A percentile compares a stretch with the other conserved stretches of the same genome.
Evolutionary conservation across 2,329 filamentous ascomycete species (phyloP).

Genomic region (Claviceps quebecensis): DNA sequence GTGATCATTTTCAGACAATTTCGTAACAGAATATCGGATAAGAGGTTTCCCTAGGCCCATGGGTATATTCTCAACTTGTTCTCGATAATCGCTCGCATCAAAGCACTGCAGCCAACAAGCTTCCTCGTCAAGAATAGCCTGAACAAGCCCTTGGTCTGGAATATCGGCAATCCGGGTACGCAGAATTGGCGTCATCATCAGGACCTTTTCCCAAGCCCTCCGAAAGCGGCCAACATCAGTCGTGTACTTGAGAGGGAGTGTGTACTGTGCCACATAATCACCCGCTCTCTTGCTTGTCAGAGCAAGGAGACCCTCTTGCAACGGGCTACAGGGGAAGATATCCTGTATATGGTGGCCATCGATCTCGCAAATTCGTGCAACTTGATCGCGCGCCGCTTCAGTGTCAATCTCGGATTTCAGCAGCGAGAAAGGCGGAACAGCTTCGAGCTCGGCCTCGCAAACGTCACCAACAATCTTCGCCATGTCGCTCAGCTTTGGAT

Average conservation of each 20-base stretch:
- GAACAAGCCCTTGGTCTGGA: constrained; percentile 20
- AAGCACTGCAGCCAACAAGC: constrained; percentile 16
- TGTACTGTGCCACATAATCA: constrained; percentile 4
- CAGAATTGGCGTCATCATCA: constrained; percentile 4
- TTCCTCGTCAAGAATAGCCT: constrained; percentile 24
- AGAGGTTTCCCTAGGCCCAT: constrained; percentile 11
- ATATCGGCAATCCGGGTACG: constrained; percentile 6
- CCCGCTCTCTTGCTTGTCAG: constrained; percentile 3
- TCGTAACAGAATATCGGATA: constrained; percentile 6
- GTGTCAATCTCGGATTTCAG: background rate
- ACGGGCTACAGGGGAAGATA: constrained; percentile 7
- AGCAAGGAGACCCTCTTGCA: constrained; percentile 7
- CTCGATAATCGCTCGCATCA: constrained; percentile 20
- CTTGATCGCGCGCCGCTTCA: background rate
- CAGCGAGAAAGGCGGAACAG: constrained; percentile 1
- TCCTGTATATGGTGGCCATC: constrained; percentile 3
- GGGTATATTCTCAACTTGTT: constrained; percentile 15
- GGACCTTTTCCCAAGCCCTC: constrained; percentile 4
- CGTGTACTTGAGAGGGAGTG: constrained; percentile 1
- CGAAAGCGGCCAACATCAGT: constrained; percentile 1
- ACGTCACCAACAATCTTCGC: background rate
- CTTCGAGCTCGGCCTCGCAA: background rate
- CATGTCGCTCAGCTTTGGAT: constrained; percentile 1
- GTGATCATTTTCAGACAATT: background rate
- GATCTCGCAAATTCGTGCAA: background rate